Base-by-base conservation (phyloP, 371 early-diverging fungal species). In the Mortierella sp. region DNA sequence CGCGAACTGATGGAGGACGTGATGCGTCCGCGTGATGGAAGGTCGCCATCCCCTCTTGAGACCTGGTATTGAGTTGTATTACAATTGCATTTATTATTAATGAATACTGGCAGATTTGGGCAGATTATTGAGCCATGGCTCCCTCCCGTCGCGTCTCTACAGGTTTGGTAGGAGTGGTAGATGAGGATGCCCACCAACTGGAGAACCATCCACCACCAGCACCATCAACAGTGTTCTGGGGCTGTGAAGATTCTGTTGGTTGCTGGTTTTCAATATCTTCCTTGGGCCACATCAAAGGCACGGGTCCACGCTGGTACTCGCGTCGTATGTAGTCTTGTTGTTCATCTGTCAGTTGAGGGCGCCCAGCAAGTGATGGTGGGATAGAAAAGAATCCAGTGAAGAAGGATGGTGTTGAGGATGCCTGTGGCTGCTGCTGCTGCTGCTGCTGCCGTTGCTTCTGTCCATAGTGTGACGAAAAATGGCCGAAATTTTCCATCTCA, bases 61-160 rank as follows among this genome's bases (percentile, higher is more conserved):
- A 69, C 69, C 13, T 69, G 69, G 69, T 61, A 48, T 29, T 60
- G 25, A 44, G n/a, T n/a, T n/a, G n/a, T n/a, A n/a, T n/a, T n/a
- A n/a, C n/a, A n/a, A n/a, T n/a, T n/a, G n/a, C n/a, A n/a, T n/a
- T n/a, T n/a, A n/a, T n/a, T n/a, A n/a, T n/a, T n/a, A n/a, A n/a
- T n/a, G n/a, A n/a, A n/a, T n/a, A n/a, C n/a, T n/a, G n/a, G n/a
- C n/a, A n/a, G n/a, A n/a, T n/a, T n/a, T n/a, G n/a, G n/a, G n/a
- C n/a, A n/a, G n/a, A n/a, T n/a, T 61, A 61, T 28, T 54, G 61
- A 3, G 61, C 61, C 54, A 47, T 54, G 17, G 46, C 40, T 4
- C 47, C 54, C 27, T 61, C 46, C 17, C 25, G 19, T 27, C 47
- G 31, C 25, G 34, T 19, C 49, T 17, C 40, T 16, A 34, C n/a